phyloP scores from a whole-genome alignment of 176 grass and related monocot genomes.

The Raddia guianensis region DNA sequence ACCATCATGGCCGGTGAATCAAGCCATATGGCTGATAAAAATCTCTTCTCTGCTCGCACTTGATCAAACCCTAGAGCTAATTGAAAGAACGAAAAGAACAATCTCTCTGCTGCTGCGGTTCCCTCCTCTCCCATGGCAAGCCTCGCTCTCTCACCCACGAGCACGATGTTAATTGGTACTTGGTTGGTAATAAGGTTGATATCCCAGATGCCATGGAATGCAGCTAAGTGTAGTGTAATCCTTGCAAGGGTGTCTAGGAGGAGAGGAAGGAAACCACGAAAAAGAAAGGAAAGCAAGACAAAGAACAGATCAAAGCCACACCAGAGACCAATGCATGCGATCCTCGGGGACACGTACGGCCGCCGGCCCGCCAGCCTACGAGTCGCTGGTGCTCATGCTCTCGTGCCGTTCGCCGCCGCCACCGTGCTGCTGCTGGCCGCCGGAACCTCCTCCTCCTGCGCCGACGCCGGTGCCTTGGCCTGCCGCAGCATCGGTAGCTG shows the following conservation, averaged over 20 bases:
- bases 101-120: constrained; percentile 44
- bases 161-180: not conserved
- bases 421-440: constrained; percentile 48
- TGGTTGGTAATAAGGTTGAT: constrained; percentile 30
- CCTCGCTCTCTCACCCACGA: constrained; percentile 49
- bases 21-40: constrained; percentile 40
- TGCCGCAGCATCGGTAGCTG: constrained; percentile 49
- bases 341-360: constrained; percentile 21
- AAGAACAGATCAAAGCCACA: constrained; percentile 70
- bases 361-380: constrained; percentile 39
- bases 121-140: constrained; percentile 38
- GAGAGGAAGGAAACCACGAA: constrained; percentile 44
- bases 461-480: constrained; percentile 24
- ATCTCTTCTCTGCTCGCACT: constrained; percentile 53
- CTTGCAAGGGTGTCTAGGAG: constrained; percentile 32
- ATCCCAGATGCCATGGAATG: constrained; percentile 44
- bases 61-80: constrained; percentile 68
- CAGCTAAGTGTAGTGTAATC: constrained; percentile 44
- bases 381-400: constrained; percentile 92
- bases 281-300: constrained; percentile 47
- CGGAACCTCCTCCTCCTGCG: constrained; percentile 29
- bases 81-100: constrained; percentile 57
- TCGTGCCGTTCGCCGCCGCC: constrained; percentile 69
- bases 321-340: constrained; percentile 59
- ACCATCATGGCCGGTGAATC: constrained; percentile 42